Evolutionary conservation across 257 asterid species (phyloP), one percentile per base, ranked within the genome.

Genomic region (Nicotiana otophora): DNA sequence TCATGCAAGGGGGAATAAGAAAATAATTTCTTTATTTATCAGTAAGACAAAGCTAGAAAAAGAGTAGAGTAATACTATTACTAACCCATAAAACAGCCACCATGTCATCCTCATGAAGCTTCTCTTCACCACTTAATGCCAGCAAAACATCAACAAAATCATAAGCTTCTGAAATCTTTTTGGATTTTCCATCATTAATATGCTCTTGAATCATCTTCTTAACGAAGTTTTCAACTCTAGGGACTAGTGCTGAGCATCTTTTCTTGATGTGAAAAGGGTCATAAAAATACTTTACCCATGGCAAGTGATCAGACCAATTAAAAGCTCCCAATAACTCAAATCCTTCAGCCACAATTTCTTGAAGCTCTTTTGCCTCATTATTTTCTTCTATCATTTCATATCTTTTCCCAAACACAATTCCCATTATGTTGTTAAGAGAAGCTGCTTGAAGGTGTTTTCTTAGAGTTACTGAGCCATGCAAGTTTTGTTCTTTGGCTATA

Each of bases 21-120:
- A 9, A 42, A 9, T 42, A 42, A 9, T 42, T 2, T 4, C 10
- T 17, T 3, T 61, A 30, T 42, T 42, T 20, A 61, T 23, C 10
- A 10, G 34, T 46, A 30, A 16, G 3, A 64, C 10, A 74, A 78
- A 30, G 55, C 15, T 33, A 34, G 68, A 0, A 48, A 20, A 60
- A 55, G 34, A 54, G 39, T 15, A 34, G 39, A 17, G 57, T 28
- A 20, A 7, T 7, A 15, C 30, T 20, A 15, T 14, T 63, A 84
- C 78, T 42, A 54, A 95, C 99, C 98, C 98, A 93, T 46, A 95
- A 82, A 66, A 95, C 92, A 3, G 99, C 94, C 82, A 93, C 85
- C 96, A 92, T 91, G 10, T 95, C 98, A 36, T 91, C 97, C 30
- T 94, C 92, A 5, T 68, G 64, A 10, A 95, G 92, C 89, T 92